phyloP scores from a whole-genome alignment of 768 basidiomycete species.

The Lactarius deliciosus region DNA sequence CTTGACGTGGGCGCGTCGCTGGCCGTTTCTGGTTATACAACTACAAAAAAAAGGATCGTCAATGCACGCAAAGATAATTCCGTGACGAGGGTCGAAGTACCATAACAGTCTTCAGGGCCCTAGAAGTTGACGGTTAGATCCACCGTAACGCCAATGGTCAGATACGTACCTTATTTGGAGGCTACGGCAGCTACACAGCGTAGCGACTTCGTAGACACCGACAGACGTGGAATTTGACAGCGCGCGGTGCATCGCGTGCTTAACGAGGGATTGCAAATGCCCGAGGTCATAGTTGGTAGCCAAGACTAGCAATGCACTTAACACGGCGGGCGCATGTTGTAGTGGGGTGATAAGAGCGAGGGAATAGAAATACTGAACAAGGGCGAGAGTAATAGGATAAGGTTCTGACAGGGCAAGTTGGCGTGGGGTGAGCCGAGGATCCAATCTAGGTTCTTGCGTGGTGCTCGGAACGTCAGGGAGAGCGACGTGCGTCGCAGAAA shows the following conservation, averaged over 20 bases:
- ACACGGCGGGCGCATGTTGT: conserved; percentile 86
- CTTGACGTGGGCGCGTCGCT: conserved; percentile 50
- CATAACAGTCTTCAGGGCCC: conserved; percentile 83
- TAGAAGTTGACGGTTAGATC: conserved; percentile 33
- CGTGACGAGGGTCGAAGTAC: conserved; percentile 38
- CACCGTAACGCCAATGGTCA: conserved; percentile 22
- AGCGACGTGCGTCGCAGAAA: conserved; percentile 59
- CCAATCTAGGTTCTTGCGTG: conserved; percentile 54
- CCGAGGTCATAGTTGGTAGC: conserved; percentile 78
- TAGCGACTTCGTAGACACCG: conserved; percentile 93
- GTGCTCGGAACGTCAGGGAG: conserved; percentile 59
- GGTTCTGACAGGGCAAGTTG: conserved; percentile 82
- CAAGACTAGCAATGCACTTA: conserved; percentile 83
- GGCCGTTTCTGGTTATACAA: conserved; percentile 78
- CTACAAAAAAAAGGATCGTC: conserved; percentile 40
- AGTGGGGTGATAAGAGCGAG: conserved; percentile 82
- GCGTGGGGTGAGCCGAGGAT: conserved; percentile 80
- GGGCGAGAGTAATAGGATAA: conserved; percentile 82
- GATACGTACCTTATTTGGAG: conserved; percentile 76
- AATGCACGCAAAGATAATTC: conserved; percentile 23
- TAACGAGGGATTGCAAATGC: conserved; percentile 77
- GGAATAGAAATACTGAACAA: conserved; percentile 94
- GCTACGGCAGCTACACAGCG: conserved; percentile 83
- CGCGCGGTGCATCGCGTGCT: conserved; percentile 91
- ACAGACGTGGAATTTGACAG: conserved; percentile 83